Percentiles rank a stretch among this genome's conserved stretches.
Evolutionary conservation across 2,329 filamentous ascomycete genomes (phyloP).

Genomic region (Diaporthe sp.): DNA sequence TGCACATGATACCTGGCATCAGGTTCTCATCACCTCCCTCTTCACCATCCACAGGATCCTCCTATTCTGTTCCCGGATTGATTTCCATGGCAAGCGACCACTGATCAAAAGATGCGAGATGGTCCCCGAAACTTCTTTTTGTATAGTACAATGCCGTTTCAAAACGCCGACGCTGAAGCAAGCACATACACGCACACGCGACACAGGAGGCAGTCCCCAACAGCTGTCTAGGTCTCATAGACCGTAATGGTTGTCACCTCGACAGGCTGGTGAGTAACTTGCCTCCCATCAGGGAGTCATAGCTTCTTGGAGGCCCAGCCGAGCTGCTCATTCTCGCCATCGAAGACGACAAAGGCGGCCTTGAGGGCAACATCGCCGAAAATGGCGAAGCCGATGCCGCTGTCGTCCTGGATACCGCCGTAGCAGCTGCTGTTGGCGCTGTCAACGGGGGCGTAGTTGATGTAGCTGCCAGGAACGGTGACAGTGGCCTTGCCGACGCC

Average conservation of each 20-base stretch:
- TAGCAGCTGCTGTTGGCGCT: conserved; percentile 50
- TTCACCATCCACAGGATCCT: background rate
- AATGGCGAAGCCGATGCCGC: conserved; percentile 48
- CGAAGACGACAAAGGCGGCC: conserved; percentile 51
- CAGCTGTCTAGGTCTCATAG: conserved; percentile 24
- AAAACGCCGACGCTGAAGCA: conserved; percentile 33
- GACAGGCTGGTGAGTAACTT: conserved; percentile 32
- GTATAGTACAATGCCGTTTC: conserved; percentile 34
- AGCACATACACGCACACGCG: conserved; percentile 32
- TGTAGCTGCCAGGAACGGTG: conserved; percentile 54
- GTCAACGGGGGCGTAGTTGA: conserved; percentile 52
- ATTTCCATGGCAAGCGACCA: conserved; percentile 11
- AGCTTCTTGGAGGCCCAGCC: conserved; percentile 56
- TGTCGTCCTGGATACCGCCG: conserved; percentile 52
- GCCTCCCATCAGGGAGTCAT: conserved; percentile 36
- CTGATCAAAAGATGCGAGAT: conserved; percentile 12
- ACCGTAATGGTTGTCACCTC: conserved; percentile 37
- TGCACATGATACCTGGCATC: conserved; percentile 10
- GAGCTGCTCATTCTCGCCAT: conserved; percentile 54
- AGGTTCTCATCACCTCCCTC: background rate
- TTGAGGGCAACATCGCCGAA: conserved; percentile 52
- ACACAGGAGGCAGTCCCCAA: conserved; percentile 27
- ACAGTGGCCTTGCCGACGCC: conserved; percentile 52
- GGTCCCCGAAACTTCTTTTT: background rate
- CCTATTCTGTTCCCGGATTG: background rate